phyloP scores from a whole-genome alignment of 306 rosid species.

The Cicer judaicum region DNA sequence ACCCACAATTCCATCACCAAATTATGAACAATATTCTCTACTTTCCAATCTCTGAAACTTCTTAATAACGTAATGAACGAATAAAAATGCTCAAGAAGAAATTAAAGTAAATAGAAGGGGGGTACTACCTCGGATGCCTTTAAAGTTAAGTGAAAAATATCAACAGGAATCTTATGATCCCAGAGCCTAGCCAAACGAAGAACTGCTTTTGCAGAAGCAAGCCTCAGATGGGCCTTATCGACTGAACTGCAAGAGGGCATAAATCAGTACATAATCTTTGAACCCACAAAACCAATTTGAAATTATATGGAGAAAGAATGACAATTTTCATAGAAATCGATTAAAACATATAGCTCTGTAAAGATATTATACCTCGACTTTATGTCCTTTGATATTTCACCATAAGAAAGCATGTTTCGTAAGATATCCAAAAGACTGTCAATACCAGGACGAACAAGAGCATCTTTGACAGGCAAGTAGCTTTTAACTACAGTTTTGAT shows the following conservation, averaged over 20 bases:
- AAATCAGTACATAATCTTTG: slow-evolving; percentile 40
- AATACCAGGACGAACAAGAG: slow-evolving; percentile 85
- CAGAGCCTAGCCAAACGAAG: slow-evolving; percentile 88
- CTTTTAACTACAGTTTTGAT: slow-evolving; percentile 94
- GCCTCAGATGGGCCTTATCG: slow-evolving; percentile 91
- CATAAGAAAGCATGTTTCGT: slow-evolving; percentile 75
- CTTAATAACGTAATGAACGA: slow-evolving; percentile 37
- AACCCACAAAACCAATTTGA: slow-evolving; percentile 38
- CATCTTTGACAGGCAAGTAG: slow-evolving; percentile 94
- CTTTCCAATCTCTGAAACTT: slow-evolving; percentile 8
- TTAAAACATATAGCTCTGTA: not conserved
- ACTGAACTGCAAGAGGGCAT: slow-evolving; percentile 72
- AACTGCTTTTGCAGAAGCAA: slow-evolving; percentile 95
- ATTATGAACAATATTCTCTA: slow-evolving; percentile 1
- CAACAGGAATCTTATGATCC: slow-evolving; percentile 91
- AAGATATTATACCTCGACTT: slow-evolving; percentile 76
- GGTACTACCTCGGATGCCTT: slow-evolving; percentile 69
- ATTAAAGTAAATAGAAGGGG: slow-evolving; percentile 37
- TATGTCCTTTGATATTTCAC: slow-evolving; percentile 86
- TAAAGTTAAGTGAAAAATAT: slow-evolving; percentile 79
- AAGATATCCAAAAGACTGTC: slow-evolving; percentile 74
- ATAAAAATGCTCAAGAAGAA: slow-evolving; percentile 36
- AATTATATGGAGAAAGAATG: slow-evolving; percentile 1
- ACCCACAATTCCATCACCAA: slow-evolving; percentile 8
- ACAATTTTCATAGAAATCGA: slow-evolving; percentile 9